Evolutionary conservation across 257 asterid genomes (phyloP).

Genomic region (Solanum chilense): DNA sequence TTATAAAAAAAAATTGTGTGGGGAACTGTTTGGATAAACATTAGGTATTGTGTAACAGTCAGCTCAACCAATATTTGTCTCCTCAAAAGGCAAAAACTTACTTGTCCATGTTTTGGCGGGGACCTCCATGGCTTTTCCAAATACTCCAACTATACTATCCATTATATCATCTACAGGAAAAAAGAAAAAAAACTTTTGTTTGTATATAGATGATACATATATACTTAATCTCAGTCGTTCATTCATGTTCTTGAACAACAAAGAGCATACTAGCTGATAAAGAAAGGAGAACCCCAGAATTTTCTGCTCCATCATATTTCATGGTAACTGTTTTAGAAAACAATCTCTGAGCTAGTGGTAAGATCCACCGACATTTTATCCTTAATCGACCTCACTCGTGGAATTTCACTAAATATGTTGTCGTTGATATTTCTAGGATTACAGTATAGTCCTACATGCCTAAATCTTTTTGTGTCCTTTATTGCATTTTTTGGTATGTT

Average conservation of each 20-base stretch:
- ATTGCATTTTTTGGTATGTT: neutral
- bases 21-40: neutral
- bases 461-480: neutral
- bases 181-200: neutral
- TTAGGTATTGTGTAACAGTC: neutral
- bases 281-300: neutral
- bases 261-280: neutral
- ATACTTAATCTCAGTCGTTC: neutral
- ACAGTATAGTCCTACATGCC: neutral
- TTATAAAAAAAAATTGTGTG: neutral
- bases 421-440: neutral
- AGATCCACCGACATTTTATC: neutral
- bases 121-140: neutral
- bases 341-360: neutral
- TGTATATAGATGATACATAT: neutral
- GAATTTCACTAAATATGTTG: neutral
- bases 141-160: neutral
- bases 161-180: neutral
- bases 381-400: neutral
- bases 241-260: neutral
- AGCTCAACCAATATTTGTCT: neutral
- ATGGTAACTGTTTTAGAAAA: neutral
- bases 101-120: neutral
- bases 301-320: neutral
- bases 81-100: neutral